Base-by-base conservation (phyloP, 768 basidiomycete species). In the Boletus rufocinnamomeus region DNA sequence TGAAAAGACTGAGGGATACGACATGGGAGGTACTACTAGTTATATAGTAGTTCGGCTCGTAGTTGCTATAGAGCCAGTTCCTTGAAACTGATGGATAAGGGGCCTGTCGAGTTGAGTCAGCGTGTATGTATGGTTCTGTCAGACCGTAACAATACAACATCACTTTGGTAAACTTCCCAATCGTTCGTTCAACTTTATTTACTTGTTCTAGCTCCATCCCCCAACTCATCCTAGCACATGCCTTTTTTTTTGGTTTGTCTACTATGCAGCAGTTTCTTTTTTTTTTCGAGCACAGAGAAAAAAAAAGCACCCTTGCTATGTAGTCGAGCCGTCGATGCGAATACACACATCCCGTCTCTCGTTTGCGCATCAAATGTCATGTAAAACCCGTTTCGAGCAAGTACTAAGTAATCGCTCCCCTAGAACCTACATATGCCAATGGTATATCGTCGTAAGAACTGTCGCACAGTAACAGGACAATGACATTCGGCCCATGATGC, bases 261-360 rank as follows among this genome's bases (percentile, higher is more conserved):
- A 56, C 16, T 14, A 37, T 47, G 46, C 30, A 47, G 27, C 28
- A 41, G 6, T 32, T 27, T 44, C 16, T 3, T 16, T 21, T 37
- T 7, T 25, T 32, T 21, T 41, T 58, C 38, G 46, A 37, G 17
- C 50, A 35, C 34, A n/a, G 30, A 50, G 21, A 21, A 17, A 6
- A 25, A 52, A n/a, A 49, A n/a, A 13, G 47, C 48, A 35, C 60
- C 30, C 49, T n/a, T 43, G 40, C 28, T n/a, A n/a, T n/a, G n/a
- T 56, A 41, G 55, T 48, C 37, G 45, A 43, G 7, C 7, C 43
- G 43, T 40, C 14, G 45, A 27, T 46, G 27, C 8, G 27, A 16
- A 25, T 27, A 14, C 43, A 17, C 9, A 17, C 44, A 5, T 45
- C 16, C 21, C 23, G 23, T 44, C 23, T 14, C 43, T 23, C 14